Base-by-base conservation (phyloP, 192 early-diverging fungal genomes). In the Coemansia sp. region DNA sequence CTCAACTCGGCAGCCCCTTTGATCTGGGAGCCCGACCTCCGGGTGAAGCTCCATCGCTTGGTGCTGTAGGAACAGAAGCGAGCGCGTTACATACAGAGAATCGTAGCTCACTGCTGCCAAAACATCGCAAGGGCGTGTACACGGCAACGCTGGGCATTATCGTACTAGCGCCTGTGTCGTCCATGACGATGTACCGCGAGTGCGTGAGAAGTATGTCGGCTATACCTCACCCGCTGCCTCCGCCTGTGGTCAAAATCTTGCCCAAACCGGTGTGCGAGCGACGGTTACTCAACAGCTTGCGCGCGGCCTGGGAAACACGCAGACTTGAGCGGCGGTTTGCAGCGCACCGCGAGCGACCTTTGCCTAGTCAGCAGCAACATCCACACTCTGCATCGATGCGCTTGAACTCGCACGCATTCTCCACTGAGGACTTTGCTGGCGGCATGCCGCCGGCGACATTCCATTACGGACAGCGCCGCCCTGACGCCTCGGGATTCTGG, bases 151-250 rank as follows among this genome's bases (percentile, higher is more conserved):
- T 77, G 42, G 79, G 70, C 9, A 77, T 82, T 5, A 39, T 82
- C 36, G 79, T 74, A 5, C 59, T 82, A 27, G 74, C 51, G 29
- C 71, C 79, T 14, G 57, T 73, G 10, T 31, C 65, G 3, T 27
- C 53, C 0, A 42, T 76, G 36, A 66, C 65, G 10, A 55, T 38
- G 44, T 61, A 74, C 29, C 67, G 68, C 32, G 68, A 60, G 12
- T 74, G 70, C 23, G 61, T 74, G 23, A 66, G 66, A 3, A 46
- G 36, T 1, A 32, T 82, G 72, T 42, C 63, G 0, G 53, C 62
- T 5, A 45, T 65, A 6, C 79, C 79, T 4, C 79, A 82, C 37
- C 68, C 79, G 32, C 51, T 82, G 64, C 79, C 79, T 8, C 75
- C 79, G 41, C 79, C 79, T 2, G 67, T 77, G 4, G 75, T 82